Evolutionary conservation across 495 filamentous ascomycete species (phyloP).

Genomic region (Platismatia glauca): DNA sequence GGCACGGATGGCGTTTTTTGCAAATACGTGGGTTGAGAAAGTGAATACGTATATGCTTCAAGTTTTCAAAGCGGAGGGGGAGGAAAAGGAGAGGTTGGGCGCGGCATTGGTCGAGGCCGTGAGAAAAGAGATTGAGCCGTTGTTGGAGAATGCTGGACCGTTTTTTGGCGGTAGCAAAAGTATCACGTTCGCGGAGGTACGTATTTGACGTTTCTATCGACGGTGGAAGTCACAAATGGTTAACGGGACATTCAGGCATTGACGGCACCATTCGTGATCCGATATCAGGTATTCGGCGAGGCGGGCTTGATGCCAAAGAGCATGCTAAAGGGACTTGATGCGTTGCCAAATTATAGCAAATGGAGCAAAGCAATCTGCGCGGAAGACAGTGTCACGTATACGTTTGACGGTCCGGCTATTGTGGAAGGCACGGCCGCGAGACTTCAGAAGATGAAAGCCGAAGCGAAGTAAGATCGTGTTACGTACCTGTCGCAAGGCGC

Average conservation of each 20-base stretch:
- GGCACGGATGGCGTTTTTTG: slow-evolving; percentile 67
- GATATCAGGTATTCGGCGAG: slow-evolving; percentile 6
- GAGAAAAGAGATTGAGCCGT: slow-evolving; percentile 67
- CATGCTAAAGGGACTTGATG: slow-evolving; percentile 14
- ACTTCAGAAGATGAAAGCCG: slow-evolving; percentile 16
- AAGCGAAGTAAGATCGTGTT: background rate
- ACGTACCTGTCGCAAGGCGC: background rate
- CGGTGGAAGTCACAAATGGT: background rate
- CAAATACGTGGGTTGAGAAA: slow-evolving; percentile 64
- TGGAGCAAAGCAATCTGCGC: slow-evolving; percentile 18
- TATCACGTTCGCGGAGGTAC: slow-evolving; percentile 71
- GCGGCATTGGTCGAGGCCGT: slow-evolving; percentile 41
- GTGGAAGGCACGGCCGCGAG: background rate
- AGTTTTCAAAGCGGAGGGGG: slow-evolving; percentile 33
- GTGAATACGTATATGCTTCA: slow-evolving; percentile 39
- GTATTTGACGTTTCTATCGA: slow-evolving; percentile 1
- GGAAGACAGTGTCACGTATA: slow-evolving; percentile 12
- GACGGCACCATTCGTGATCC: slow-evolving; percentile 19
- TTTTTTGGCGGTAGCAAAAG: slow-evolving; percentile 76
- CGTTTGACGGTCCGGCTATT: slow-evolving; percentile 10
- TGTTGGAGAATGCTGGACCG: slow-evolving; percentile 55
- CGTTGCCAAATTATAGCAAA: slow-evolving; percentile 16
- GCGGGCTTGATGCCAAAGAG: slow-evolving; percentile 13
- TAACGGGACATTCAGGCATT: slow-evolving; percentile 10
- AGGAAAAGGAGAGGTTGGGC: slow-evolving; percentile 32